These are phyloP conservation scores for Macrocystidia cucumis DNA, from an alignment of 1,284 basidiomycete species.

Conservation along the genomic window DNA sequence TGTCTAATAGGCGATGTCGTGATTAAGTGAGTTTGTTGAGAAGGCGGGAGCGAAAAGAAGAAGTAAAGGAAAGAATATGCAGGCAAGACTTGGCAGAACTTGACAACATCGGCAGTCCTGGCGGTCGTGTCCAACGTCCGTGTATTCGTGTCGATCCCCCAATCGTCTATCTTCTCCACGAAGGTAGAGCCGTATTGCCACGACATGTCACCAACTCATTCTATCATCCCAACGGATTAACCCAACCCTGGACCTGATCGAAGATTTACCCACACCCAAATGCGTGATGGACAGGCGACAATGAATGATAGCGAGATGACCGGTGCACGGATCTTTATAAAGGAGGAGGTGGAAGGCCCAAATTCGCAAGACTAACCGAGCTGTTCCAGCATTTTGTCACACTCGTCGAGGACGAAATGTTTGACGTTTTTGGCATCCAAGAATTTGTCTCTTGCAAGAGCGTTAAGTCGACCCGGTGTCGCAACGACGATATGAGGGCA, in stretches of 20 bases:
- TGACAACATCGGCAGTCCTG: constrained; percentile 18
- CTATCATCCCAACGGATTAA: too few relatives aligned
- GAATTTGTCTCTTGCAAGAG: constrained; percentile 88
- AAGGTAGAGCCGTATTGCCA: too few relatives aligned
- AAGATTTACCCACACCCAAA: constrained; percentile 17
- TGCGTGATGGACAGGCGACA: constrained; percentile 20
- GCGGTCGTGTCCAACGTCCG: constrained; percentile 20
- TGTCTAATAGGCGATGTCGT: constrained; percentile 78
- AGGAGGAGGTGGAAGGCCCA: constrained; percentile 40
- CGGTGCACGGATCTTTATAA: constrained; percentile 33
- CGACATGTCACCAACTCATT: too few relatives aligned
- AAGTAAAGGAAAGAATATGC: not conserved
- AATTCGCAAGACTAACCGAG: constrained; percentile 94
- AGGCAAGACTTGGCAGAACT: too few relatives aligned
- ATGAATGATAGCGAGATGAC: constrained; percentile 26
- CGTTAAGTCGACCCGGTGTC: constrained; percentile 94
- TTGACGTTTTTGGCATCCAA: constrained; percentile 92
- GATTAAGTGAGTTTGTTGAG: constrained; percentile 58
- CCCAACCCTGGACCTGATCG: constrained; percentile 12
- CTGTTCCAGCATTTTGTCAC: constrained; percentile 99
- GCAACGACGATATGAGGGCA: constrained; percentile 99
- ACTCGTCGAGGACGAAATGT: constrained; percentile 99
- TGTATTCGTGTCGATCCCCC: constrained; percentile 23
- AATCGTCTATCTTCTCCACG: constrained; percentile 18
- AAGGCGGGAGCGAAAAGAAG: constrained; percentile 21